These are phyloP conservation scores for Polygonum maritimum DNA, from an alignment of 148 eudicot genomes.

Conservation along the genomic window DNA sequence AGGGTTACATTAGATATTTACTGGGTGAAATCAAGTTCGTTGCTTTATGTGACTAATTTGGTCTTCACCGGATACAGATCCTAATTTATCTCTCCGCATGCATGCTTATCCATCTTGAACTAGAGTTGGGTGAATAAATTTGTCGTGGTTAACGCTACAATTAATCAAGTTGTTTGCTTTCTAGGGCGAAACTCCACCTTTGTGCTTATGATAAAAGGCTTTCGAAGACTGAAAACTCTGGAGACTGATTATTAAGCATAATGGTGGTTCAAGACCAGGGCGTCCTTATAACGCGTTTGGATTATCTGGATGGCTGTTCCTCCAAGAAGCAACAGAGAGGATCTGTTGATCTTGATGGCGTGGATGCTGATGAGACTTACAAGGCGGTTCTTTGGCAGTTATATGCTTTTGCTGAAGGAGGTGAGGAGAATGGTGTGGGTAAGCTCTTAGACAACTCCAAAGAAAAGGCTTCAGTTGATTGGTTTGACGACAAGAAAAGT, in stretches of 20 bases:
- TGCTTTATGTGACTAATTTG: not conserved
- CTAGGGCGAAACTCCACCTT: not conserved
- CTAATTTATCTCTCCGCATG: not conserved
- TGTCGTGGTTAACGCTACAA: not conserved
- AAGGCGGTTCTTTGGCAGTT: not conserved
- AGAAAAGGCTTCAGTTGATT: not conserved
- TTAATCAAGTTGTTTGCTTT: not conserved
- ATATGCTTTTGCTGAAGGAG: not conserved
- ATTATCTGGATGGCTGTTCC: not conserved
- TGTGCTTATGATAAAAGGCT: not conserved
- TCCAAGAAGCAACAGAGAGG: not conserved
- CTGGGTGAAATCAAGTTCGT: too few species aligned
- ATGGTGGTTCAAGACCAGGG: not conserved
- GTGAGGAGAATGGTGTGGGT: not conserved
- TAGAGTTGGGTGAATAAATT: not conserved
- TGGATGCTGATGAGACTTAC: not conserved
- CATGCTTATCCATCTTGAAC: not conserved
- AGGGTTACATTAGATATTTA: too few species aligned
- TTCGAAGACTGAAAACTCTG: not conserved
- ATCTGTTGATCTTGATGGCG: not conserved
- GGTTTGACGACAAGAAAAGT: not conserved
- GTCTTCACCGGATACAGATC: not conserved
- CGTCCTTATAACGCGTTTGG: not conserved
- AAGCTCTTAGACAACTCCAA: not conserved
- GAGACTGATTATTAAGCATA: not conserved